Evolutionary conservation across 495 filamentous ascomycete species (phyloP), one percentile per base, ranked within the genome.

Genomic region (Xylaria castorea): DNA sequence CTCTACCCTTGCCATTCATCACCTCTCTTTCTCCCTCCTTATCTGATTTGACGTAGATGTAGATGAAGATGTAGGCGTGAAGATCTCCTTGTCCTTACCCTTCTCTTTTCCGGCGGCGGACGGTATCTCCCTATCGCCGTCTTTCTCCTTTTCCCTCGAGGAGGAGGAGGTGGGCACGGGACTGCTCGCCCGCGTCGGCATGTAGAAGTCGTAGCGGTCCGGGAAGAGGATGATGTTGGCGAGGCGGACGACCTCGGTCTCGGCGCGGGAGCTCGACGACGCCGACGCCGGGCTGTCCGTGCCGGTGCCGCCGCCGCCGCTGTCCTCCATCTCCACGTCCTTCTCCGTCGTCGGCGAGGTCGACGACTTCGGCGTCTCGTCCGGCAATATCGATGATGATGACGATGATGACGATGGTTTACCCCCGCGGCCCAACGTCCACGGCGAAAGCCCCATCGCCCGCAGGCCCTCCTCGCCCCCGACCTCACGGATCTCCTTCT

Each of bases 171-270:
- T 62, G 18, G 50, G 71, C 18, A 69, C 70, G 1, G 79, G 79
- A 22, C 78, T 81, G 62, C 78, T 78, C 30, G 75, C 75, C 50
- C 78, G 67, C 70, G 78, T 79, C 30, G 81, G 77, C 84, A 85
- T 86, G 74, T 85, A 86, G 74, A 86, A 86, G 68, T 86, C 83
- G 44, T 86, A 86, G 0, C 82, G 77, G 71, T 86, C 85, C 12
- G 85, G 85, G 58, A 86, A 86, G 67, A 86, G 69, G 65, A 86
- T 86, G 71, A 86, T 85, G 63, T 86, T 86, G 0, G 85, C 84
- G 44, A 86, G 73, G 34, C 85, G 73, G 9, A 85, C 84, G 1
- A 86, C 84, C 73, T 86, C 85, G 6, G 83, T 80, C 75, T 85
- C 81, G 6, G 81, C 83, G 36, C 80, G 73, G 11, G 79, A 81